Evolutionary conservation across 139 green algal species (phyloP), one percentile per base, ranked within the genome.

Genomic region (Nannochloris sp.): DNA sequence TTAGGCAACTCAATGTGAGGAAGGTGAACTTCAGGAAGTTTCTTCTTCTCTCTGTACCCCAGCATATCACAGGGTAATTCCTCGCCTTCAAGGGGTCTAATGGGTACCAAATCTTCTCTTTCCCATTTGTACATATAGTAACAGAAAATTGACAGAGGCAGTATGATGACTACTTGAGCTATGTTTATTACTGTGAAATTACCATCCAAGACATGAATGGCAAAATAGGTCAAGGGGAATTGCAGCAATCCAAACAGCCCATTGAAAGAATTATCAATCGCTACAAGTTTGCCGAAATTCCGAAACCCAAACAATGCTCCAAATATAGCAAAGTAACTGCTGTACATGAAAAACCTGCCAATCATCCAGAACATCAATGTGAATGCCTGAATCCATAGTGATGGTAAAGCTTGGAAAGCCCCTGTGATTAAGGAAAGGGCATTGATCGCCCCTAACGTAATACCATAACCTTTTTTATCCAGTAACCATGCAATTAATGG

Each of bases 221-320:
- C 79, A 48, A 73, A 63, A 9, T 69, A 66, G 6, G 76, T 75
- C 28, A 85, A 55, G 12, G 79, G 79, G 23, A 67, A 74, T 65
- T 79, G 72, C 4, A 77, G 30, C 55, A 78, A 61, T 1, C 73
- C 76, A 29, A 85, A 61, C 11, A 85, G 50, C 36, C 79, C 75
- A 51, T 85, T 85, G 56, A 84, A 65, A 5, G 68, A 73, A 69
- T 85, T 85, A 67, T 85, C 79, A 6, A 82, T 73, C n/a, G 76
- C 79, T 26, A 85, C 76, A 46, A 85, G 72, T 23, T 61, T 59
- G 9, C 79, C 79, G 50, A 85, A 85, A 55, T 85, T 84, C 11
- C 57, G 66, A 57, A 82, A 79, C 3, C 79, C 79, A 53, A 85
- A 85, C 6, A 85, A 63, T 8, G 69, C 75, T 11, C 79, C 79